Conservation (phyloP, 176 grass and related monocot species). For the Paspalum vaginatum region DNA sequence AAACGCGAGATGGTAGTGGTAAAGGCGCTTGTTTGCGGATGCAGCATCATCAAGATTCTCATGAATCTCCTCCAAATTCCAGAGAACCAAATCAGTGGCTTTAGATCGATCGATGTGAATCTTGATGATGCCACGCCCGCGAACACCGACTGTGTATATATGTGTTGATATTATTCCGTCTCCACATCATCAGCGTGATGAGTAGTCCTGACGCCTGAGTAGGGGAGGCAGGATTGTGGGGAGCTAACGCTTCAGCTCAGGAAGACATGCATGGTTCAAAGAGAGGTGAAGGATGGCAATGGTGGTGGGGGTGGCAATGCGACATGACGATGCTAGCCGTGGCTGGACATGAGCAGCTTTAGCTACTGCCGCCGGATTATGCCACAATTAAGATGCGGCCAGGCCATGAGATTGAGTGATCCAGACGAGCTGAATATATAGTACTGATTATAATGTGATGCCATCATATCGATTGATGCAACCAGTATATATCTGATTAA, state of each 20-base stretch:
- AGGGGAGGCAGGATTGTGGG: no score
- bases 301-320: background rate
- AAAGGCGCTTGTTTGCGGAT: constrained; percentile 65
- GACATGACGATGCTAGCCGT: background rate
- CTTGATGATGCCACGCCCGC: constrained; percentile 76
- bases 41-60: constrained; percentile 96
- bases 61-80: background rate
- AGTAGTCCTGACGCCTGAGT: no score
- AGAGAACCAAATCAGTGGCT: background rate
- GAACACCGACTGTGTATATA: constrained; percentile 46
- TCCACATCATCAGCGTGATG: background rate
- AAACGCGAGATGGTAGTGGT: background rate
- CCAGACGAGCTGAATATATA: constrained; percentile 8
- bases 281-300: background rate
- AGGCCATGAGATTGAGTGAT: background rate
- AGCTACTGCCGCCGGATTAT: no score
- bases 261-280: background rate
- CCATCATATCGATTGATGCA: background rate
- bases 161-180: background rate
- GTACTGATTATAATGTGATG: background rate
- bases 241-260: no score
- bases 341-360: no score
- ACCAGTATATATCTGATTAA: background rate
- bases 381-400: background rate
- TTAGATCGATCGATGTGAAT: constrained; percentile 53